Evolutionary conservation across 371 early-diverging fungal species (phyloP), one percentile per base, ranked within the genome.

Genomic region (Rhizopus arrhizus): DNA sequence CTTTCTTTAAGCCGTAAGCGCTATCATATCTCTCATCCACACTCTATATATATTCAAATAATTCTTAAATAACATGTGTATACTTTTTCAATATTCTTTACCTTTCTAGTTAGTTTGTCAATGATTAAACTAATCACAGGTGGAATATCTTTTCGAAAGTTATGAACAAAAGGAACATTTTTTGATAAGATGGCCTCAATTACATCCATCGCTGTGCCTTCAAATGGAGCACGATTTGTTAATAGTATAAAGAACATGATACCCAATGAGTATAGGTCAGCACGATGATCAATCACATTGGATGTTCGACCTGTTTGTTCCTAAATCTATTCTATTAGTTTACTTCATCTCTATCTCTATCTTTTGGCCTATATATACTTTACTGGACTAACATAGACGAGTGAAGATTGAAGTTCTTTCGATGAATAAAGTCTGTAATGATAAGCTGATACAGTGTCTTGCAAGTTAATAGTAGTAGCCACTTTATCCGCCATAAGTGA

Each of bases 291-390:
- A 51, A 81, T 62, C 58, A 75, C 76, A 42, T 81, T 78, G 40
- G 78, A 75, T 16, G 85, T 83, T 61, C 85, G 69, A 22, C 85
- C 85, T 12, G 85, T 84, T 61, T 84, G 85, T 58, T 85, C 83
- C 69, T 69, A 49, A 48, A 22, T 7, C 16, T 28, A 7, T 10
- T 15, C 29, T 34, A 16, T 51, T 33, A 50, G 40, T 13, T 45
- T 10, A 40, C 31, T 54, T 42, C 31, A 29, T 42, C 13, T 29
- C 28, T 41, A 40, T 13, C 5, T 22, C 6, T 35, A 4, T 29
- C 42, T 41, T 29, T 15, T 7, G 40, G 2, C 12, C 11, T 45
- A 1, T 45, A 3, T 3, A 45, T 7, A 47, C 47, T 64, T 59
- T 64, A 69, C 69, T 15, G 75, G 75, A 32, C 75, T 75, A 29